A percentile compares a stretch with the other conserved stretches of the same genome.
These are phyloP conservation scores for Theobroma grandiflorum DNA, from an alignment of 441 rosid genomes.

Conservation along the genomic window DNA sequence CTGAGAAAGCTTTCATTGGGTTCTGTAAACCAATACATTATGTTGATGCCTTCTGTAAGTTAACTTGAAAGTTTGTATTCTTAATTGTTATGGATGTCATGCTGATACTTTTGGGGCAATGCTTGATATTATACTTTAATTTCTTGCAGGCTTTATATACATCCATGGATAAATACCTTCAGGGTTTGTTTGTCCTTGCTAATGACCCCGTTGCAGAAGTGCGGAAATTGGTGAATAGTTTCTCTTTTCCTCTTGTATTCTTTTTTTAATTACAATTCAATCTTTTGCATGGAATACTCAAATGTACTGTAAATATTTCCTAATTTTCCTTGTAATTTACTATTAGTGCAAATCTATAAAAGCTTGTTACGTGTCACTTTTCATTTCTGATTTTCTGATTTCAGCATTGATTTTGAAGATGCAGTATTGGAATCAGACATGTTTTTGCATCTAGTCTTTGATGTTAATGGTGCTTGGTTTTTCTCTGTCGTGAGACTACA, in stretches of 20 bases:
- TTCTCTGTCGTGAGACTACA: background rate
- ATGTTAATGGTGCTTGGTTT: slow-evolving; percentile 7
- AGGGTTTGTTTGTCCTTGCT: slow-evolving; percentile 91
- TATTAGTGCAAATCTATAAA: background rate
- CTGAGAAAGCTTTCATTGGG: slow-evolving; percentile 89
- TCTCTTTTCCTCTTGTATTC: slow-evolving; percentile 23
- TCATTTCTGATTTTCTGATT: slow-evolving; percentile 7
- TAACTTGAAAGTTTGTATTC: slow-evolving; percentile 17
- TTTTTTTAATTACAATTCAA: background rate
- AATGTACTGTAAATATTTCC: background rate
- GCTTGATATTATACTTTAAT: slow-evolving; percentile 20
- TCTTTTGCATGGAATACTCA: background rate
- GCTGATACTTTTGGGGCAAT: slow-evolving; percentile 23
- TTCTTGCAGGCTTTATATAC: slow-evolving; percentile 73
- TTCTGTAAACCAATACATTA: slow-evolving; percentile 88
- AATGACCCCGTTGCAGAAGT: slow-evolving; percentile 86
- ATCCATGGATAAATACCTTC: slow-evolving; percentile 90
- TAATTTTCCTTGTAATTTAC: slow-evolving; percentile 4
- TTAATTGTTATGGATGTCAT: slow-evolving; percentile 18
- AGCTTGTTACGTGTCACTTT: background rate
- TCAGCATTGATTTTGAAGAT: slow-evolving; percentile 4
- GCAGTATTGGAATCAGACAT: slow-evolving; percentile 4
- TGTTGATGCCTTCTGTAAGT: slow-evolving; percentile 99
- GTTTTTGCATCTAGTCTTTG: background rate
- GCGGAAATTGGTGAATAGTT: slow-evolving; percentile 77